Evolutionary conservation across 495 filamentous ascomycete genomes (phyloP), one percentile per base, ranked within the genome.

Genomic region (Penicillium malachiteum): DNA sequence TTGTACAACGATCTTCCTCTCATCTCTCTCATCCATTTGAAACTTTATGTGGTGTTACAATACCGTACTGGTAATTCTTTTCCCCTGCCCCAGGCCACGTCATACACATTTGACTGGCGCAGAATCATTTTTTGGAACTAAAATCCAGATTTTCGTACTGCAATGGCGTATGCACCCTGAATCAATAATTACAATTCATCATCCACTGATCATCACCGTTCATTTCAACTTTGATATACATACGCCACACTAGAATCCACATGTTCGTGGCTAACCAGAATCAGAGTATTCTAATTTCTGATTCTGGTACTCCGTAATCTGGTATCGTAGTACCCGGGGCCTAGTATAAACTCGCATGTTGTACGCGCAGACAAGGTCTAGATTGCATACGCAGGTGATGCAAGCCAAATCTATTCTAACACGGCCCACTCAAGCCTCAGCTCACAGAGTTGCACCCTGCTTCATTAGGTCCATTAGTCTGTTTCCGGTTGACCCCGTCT

Each of bases 71-170:
- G 41, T 44, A 44, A 26, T 21, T 17, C 41, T 11, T 1, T 26
- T 26, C n/a, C n/a, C n/a, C 21, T 26, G 21, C 16, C 35, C 49
- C 55, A 57, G 55, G 55, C 55, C 55, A 57, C 49, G 55, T 52
- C 55, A 57, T 52, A 48, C 47, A 46, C 11, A 2, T 26, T 26
- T 26, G 21, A 26, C n/a, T n/a, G n/a, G 21, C 4, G 21, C 21
- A 4, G 21, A 4, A 26, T 26, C 21, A 26, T 26, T 26, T 26
- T 26, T 26, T 26, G 21, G 21, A 26, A 26, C 21, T 26, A 26
- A 26, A 26, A 26, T 26, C 21, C 21, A 26, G 21, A 4, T 13
- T 37, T 37, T 37, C 34, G 34, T 37, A 37, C 34, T 9, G 12
- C 34, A 13, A 2, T 37, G 34, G 34, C 34, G 34, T 37, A 37